Evolutionary conservation across 2,329 filamentous ascomycete genomes (phyloP).

Genomic region (Plenodomus tracheiphilus): DNA sequence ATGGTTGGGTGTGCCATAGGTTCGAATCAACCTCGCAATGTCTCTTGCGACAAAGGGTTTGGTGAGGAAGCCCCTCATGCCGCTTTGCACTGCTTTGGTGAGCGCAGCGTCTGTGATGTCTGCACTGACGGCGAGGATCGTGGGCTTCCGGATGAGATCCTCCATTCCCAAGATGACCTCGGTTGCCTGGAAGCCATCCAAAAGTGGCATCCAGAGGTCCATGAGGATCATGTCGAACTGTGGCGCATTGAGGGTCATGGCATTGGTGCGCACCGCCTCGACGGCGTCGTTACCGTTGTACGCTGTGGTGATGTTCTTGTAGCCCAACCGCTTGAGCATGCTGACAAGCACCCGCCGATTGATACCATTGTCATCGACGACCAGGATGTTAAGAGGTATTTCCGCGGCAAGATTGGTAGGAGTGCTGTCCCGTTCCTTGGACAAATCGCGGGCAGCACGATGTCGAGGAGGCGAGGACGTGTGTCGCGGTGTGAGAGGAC

Average conservation of each 20-base stretch:
- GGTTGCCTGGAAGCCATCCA: slow-evolving; percentile 73
- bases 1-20: slow-evolving; percentile 44
- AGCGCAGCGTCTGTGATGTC: slow-evolving; percentile 68
- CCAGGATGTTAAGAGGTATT: slow-evolving; percentile 68
- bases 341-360: slow-evolving; percentile 68
- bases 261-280: slow-evolving; percentile 57
- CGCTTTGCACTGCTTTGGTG: slow-evolving; percentile 61
- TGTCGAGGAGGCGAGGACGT: slow-evolving; percentile 33
- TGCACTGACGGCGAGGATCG: slow-evolving; percentile 66
- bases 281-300: slow-evolving; percentile 72
- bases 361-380: slow-evolving; percentile 74
- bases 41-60: slow-evolving; percentile 68
- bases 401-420: slow-evolving; percentile 55
- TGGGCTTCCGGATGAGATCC: slow-evolving; percentile 36
- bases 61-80: slow-evolving; percentile 70
- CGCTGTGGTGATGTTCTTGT: slow-evolving; percentile 64
- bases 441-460: slow-evolving; percentile 19
- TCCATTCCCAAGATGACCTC: slow-evolving; percentile 61
- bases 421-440: slow-evolving; percentile 24
- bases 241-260: slow-evolving; percentile 21
- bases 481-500: slow-evolving; percentile 33
- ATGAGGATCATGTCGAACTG: slow-evolving; percentile 68
- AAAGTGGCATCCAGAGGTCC: slow-evolving; percentile 77
- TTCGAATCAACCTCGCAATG: slow-evolving; percentile 62
- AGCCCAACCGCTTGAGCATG: slow-evolving; percentile 70